Percentiles rank a stretch among this genome's conserved stretches.
These are phyloP conservation scores for Aspergillus niger DNA, from an alignment of 2,329 filamentous ascomycete species.

Conservation along the genomic window DNA sequence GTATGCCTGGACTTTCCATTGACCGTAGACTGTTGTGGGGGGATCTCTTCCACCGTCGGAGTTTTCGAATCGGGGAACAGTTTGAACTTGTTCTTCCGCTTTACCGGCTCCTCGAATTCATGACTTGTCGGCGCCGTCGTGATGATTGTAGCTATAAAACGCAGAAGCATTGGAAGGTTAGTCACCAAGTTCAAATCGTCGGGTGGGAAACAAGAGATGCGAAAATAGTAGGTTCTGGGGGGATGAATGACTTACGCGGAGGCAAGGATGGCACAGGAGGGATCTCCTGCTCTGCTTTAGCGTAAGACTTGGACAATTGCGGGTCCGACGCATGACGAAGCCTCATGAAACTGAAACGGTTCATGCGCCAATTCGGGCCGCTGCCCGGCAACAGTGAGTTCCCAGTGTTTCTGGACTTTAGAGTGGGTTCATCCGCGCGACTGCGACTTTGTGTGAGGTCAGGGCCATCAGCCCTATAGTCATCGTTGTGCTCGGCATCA, in stretches of 20 bases:
- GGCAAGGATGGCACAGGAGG: conserved; percentile 44
- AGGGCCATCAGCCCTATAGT: conserved; percentile 14
- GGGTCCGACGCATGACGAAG: conserved; percentile 93
- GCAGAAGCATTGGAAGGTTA: conserved; percentile 22
- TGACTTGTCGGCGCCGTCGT: conserved; percentile 81
- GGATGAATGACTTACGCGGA: conserved; percentile 35
- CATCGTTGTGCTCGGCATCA: conserved; percentile 15
- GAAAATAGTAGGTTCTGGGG: neutral
- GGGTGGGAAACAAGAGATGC: conserved; percentile 1
- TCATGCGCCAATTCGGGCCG: conserved; percentile 33
- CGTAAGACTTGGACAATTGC: conserved; percentile 75
- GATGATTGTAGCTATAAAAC: conserved; percentile 66
- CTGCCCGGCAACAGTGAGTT: conserved; percentile 22
- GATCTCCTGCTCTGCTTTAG: conserved; percentile 61
- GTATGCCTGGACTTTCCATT: conserved; percentile 24
- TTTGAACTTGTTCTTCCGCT: conserved; percentile 45
- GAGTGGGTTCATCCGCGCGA: conserved; percentile 18
- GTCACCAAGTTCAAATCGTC: neutral
- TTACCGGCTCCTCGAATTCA: conserved; percentile 53
- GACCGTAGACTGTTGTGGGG: conserved; percentile 15
- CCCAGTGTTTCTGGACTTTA: conserved; percentile 20
- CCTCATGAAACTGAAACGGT: conserved; percentile 69
- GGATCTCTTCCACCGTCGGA: conserved; percentile 34
- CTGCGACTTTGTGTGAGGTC: conserved; percentile 18
- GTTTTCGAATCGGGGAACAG: conserved; percentile 38